Evolutionary conservation across 495 filamentous ascomycete species (phyloP).

Genomic region (Penicillium manginii): DNA sequence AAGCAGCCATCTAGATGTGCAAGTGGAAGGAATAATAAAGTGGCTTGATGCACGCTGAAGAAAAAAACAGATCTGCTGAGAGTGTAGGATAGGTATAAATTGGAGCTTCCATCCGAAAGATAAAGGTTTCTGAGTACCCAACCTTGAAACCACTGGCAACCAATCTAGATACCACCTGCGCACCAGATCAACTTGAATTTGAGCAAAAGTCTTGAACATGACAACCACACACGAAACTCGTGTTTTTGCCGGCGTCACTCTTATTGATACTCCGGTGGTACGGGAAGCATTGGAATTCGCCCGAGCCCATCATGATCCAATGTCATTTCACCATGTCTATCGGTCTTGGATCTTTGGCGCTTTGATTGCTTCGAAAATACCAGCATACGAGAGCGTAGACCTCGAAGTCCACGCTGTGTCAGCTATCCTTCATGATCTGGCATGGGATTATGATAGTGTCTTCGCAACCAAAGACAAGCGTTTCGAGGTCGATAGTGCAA

Average conservation of each 20-base stretch:
- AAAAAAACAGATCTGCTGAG: too few species aligned
- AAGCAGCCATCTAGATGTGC: not conserved
- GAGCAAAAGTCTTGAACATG: not conserved
- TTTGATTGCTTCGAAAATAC: constrained; percentile 40
- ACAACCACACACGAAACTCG: constrained; percentile 5
- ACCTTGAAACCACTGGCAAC: too few species aligned
- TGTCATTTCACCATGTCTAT: constrained; percentile 53
- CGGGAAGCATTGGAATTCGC: constrained; percentile 43
- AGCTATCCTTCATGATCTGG: constrained; percentile 53
- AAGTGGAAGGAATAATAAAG: too few species aligned
- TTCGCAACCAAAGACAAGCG: constrained; percentile 49
- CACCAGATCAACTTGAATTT: not conserved
- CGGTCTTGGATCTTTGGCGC: constrained; percentile 49
- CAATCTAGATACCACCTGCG: too few species aligned
- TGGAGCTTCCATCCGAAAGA: too few species aligned
- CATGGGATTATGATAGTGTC: constrained; percentile 42
- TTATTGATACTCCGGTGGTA: constrained; percentile 46
- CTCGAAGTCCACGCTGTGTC: constrained; percentile 51
- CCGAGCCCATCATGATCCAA: constrained; percentile 32
- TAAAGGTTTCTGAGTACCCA: too few species aligned
- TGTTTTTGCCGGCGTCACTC: constrained; percentile 27
- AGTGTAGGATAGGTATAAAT: too few species aligned
- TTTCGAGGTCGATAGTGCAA: constrained; percentile 61
- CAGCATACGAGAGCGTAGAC: constrained; percentile 37
- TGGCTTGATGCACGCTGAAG: too few species aligned